Evolutionary conservation across 345 rosid genomes (phyloP).

Genomic region (Dipteronia sinensis): DNA sequence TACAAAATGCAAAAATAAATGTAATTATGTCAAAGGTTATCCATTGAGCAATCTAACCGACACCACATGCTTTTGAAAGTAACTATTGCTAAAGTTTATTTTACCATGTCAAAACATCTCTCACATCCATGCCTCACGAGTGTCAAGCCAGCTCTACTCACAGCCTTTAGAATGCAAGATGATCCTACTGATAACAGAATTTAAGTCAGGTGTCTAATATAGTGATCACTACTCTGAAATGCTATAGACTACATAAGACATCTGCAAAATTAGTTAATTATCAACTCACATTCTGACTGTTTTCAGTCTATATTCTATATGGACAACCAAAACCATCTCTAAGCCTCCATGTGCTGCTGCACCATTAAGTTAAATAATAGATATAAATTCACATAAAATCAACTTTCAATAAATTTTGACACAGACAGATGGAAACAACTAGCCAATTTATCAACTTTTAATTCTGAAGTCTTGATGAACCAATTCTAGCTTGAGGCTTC

Average conservation of each 20-base stretch:
- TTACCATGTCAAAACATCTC: not conserved
- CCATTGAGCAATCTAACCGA: not conserved
- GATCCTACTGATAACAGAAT: not conserved
- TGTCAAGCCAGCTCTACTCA: not conserved
- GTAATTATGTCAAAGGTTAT: conserved; percentile 5
- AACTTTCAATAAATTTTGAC: not conserved
- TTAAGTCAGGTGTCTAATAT: not conserved
- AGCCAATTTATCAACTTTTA: not conserved
- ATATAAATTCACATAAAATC: not conserved
- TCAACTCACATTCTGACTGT: not conserved
- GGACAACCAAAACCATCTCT: not conserved
- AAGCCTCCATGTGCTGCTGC: not conserved
- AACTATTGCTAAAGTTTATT: not conserved
- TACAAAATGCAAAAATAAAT: not conserved
- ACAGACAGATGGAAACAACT: not conserved
- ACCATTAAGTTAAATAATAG: not conserved
- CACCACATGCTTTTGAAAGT: not conserved
- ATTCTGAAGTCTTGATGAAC: not conserved
- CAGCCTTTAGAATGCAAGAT: conserved; percentile 1
- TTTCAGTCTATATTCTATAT: not conserved
- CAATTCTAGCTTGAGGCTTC: not conserved
- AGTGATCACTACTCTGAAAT: not conserved
- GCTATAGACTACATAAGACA: not conserved
- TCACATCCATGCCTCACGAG: not conserved
- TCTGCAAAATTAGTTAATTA: not conserved